These are phyloP conservation scores for Isatis lusitanica DNA, from an alignment of 441 rosid species.

Conservation along the genomic window DNA sequence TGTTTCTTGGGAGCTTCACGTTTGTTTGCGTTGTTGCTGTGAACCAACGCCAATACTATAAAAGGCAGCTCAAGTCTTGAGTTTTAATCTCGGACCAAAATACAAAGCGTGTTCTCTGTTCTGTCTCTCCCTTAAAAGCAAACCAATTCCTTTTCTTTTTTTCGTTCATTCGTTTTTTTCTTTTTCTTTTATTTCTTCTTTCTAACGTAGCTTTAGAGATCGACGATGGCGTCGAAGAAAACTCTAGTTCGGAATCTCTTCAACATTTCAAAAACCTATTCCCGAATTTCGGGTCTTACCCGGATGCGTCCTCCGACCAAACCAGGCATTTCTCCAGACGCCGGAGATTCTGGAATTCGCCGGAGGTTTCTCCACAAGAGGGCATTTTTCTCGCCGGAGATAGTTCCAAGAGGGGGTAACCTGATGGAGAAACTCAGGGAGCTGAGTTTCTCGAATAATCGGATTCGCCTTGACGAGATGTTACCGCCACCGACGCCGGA, in stretches of 20 bases:
- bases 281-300: conserved; percentile 38
- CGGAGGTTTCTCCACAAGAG: conserved; percentile 65
- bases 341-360: conserved; percentile 59
- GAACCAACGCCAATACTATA: conserved; percentile 28
- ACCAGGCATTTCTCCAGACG: conserved; percentile 50
- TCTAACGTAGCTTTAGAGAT: not conserved
- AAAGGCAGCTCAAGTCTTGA: conserved; percentile 15
- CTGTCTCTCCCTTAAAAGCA: conserved; percentile 1
- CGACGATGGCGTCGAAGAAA: conserved; percentile 65
- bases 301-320: conserved; percentile 37
- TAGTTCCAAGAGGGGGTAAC: conserved; percentile 42
- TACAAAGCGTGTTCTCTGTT: conserved; percentile 20
- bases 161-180: not conserved
- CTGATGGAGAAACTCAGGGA: conserved; percentile 54
- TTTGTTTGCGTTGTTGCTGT: conserved; percentile 17
- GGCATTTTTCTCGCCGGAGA: conserved; percentile 44
- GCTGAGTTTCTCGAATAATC: conserved; percentile 48
- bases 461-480: conserved; percentile 60
- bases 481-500: conserved; percentile 27
- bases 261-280: conserved; percentile 53
- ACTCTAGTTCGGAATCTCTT: conserved; percentile 57
- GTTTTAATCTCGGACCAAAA: conserved; percentile 21
- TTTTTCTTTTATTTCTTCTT: not conserved
- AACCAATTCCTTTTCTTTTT: not conserved
- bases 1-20: conserved; percentile 30